Percentiles rank a stretch among this genome's conserved stretches.
These are phyloP conservation scores for Cynanchum wilfordii DNA, from an alignment of 257 asterid species.

Conservation along the genomic window DNA sequence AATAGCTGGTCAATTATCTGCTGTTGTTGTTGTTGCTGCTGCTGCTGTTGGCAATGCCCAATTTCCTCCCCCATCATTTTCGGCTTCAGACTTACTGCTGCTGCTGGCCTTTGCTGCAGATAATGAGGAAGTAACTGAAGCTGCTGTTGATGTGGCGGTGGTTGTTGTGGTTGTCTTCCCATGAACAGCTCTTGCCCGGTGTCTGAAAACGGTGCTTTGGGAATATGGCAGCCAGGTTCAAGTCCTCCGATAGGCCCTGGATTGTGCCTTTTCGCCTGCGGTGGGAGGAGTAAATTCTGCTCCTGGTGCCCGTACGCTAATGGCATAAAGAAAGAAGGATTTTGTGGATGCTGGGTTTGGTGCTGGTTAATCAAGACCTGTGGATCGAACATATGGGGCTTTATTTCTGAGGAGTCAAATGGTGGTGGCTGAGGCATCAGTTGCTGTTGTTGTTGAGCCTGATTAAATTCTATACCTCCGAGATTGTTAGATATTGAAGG, in stretches of 20 bases:
- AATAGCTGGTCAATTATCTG: constrained; percentile 68
- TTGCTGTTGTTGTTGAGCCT: constrained; percentile 22
- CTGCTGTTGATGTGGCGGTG: constrained; percentile 32
- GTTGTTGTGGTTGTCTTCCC: constrained; percentile 27
- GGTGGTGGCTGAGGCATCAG: constrained; percentile 17
- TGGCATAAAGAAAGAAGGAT: constrained; percentile 59
- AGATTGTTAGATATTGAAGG: constrained; percentile 36
- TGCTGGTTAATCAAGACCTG: constrained; percentile 59
- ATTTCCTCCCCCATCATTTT: constrained; percentile 48
- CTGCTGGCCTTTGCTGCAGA: constrained; percentile 45
- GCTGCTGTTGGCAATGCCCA: constrained; percentile 44
- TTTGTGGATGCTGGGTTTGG: constrained; percentile 52
- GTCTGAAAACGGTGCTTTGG: constrained; percentile 39
- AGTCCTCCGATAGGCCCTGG: constrained; percentile 31
- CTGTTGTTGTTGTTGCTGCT: constrained; percentile 49
- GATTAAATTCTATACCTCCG: constrained; percentile 35
- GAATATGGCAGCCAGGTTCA: constrained; percentile 42
- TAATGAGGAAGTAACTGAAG: constrained; percentile 55
- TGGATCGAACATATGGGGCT: constrained; percentile 49
- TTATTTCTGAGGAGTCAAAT: constrained; percentile 49
- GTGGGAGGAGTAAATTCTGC: constrained; percentile 45
- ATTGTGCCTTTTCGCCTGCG: constrained; percentile 63
- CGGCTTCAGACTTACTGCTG: constrained; percentile 41
- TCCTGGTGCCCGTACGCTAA: constrained; percentile 47
- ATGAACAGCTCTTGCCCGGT: constrained; percentile 42